These are phyloP conservation scores for Alternaria ventricosa DNA, from an alignment of 2,329 filamentous ascomycete genomes.

Conservation along the genomic window DNA sequence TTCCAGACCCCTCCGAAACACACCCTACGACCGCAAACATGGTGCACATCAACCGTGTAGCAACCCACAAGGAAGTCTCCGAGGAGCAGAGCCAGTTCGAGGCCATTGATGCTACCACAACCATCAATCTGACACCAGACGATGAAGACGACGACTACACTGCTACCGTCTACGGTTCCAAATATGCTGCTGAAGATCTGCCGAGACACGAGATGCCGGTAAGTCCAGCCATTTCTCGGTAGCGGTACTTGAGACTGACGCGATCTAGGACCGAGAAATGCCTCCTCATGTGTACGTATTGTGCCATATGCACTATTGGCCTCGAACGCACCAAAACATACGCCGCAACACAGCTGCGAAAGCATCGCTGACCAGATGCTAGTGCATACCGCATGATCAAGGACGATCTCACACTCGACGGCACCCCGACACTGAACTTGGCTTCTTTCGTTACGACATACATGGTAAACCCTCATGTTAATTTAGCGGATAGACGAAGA, in stretches of 20 bases:
- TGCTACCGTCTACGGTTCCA: constrained; percentile 86
- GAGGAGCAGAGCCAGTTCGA: constrained; percentile 29
- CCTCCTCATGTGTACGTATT: constrained; percentile 71
- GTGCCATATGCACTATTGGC: too few relatives aligned
- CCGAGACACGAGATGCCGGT: constrained; percentile 88
- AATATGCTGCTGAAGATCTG: constrained; percentile 80
- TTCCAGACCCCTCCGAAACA: neutral
- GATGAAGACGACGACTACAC: constrained; percentile 64
- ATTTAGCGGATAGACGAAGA: constrained; percentile 35
- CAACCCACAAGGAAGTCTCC: constrained; percentile 50
- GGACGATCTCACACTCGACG: constrained; percentile 89
- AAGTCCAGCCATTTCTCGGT: constrained; percentile 21
- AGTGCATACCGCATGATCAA: constrained; percentile 89
- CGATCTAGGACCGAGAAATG: constrained; percentile 67
- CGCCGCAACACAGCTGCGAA: neutral
- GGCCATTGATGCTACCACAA: constrained; percentile 19
- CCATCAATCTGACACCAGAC: constrained; percentile 33
- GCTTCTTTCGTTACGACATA: constrained; percentile 96
- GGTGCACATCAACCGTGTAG: constrained; percentile 58
- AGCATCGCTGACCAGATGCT: neutral
- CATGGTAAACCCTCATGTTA: constrained; percentile 65
- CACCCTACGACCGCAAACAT: constrained; percentile 39
- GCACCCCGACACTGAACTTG: constrained; percentile 67
- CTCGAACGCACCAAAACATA: neutral
- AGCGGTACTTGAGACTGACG: constrained; percentile 1